Conservation (phyloP, 108 stramenopile genomes). For the Cyclotella atomus region DNA sequence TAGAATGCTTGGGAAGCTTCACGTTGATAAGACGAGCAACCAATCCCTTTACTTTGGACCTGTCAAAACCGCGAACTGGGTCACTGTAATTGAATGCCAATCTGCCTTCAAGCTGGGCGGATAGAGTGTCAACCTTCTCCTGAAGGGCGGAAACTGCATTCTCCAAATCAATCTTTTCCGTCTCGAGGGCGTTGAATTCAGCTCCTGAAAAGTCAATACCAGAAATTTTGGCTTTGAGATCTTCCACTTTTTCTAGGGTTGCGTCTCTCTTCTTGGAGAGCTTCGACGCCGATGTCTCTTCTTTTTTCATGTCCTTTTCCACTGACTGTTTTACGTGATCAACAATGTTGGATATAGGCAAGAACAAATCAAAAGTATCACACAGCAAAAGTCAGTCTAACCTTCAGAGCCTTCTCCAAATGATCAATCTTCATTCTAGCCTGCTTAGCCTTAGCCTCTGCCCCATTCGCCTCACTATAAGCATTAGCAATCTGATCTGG, state of each 20-base stretch:
- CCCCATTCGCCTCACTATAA: constrained; percentile 86
- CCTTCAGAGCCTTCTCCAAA: constrained; percentile 74
- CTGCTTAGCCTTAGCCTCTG: constrained; percentile 90
- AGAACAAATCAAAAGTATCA: too few relatives aligned
- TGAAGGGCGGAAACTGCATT: constrained; percentile 55
- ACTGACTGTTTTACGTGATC: constrained; percentile 52
- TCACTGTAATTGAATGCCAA: constrained; percentile 93
- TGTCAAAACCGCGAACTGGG: constrained; percentile 93
- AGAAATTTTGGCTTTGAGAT: constrained; percentile 46
- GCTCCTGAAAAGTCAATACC: constrained; percentile 62
- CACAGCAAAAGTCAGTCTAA: constrained; percentile 39
- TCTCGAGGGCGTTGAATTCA: constrained; percentile 66
- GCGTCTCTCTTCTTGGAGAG: constrained; percentile 63
- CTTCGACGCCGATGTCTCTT: constrained; percentile 70
- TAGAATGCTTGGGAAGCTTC: constrained; percentile 74
- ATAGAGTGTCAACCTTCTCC: constrained; percentile 75
- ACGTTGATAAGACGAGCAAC: constrained; percentile 93
- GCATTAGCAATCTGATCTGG: constrained; percentile 89
- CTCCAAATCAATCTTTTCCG: constrained; percentile 73
- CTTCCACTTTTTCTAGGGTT: constrained; percentile 57
- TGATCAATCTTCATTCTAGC: constrained; percentile 92
- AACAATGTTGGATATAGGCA: too few relatives aligned
- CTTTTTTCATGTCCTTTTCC: constrained; percentile 87
- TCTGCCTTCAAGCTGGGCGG: constrained; percentile 85
- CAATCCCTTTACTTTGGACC: constrained; percentile 92